phyloP scores from a whole-genome alignment of 2,329 filamentous ascomycete genomes.

The Exophiala aquamarina region DNA sequence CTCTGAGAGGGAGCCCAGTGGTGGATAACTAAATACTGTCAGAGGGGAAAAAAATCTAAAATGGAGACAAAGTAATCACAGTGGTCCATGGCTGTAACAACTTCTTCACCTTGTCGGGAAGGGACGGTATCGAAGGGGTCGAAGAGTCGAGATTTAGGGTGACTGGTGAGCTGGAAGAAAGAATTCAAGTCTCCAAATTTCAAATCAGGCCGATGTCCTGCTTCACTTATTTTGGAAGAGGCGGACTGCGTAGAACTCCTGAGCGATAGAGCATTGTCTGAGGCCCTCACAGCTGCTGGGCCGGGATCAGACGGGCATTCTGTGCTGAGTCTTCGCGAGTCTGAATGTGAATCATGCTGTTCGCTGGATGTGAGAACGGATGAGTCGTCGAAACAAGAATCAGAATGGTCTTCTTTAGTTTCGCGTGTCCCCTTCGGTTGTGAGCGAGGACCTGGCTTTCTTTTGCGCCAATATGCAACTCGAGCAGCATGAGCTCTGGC shows the following conservation, averaged over 20 bases:
- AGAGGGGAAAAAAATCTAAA: not conserved
- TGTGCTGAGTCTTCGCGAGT: too few species aligned
- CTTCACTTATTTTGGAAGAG: too few species aligned
- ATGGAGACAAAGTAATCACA: constrained; percentile 6
- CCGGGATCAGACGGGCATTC: too few species aligned
- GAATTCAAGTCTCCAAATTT: not conserved
- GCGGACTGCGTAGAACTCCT: not conserved
- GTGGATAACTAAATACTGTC: constrained; percentile 13
- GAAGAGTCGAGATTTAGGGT: constrained; percentile 13
- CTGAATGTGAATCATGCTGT: too few species aligned
- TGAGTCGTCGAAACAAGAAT: too few species aligned
- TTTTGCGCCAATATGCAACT: constrained; percentile 22
- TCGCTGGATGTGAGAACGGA: too few species aligned
- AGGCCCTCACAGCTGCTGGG: too few species aligned
- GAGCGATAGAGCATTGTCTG: not conserved
- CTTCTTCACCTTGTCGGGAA: constrained; percentile 12
- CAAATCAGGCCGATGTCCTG: too few species aligned
- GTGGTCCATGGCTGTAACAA: constrained; percentile 17
- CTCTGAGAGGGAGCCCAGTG: constrained; percentile 19
- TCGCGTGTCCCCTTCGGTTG: not conserved
- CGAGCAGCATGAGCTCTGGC: constrained; percentile 21
- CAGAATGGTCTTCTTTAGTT: too few species aligned
- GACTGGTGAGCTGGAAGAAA: constrained; percentile 3
- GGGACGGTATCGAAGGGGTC: constrained; percentile 17
- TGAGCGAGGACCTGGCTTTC: not conserved